Evolutionary conservation across 2,329 filamentous ascomycete species (phyloP), one percentile per base, ranked within the genome.

Genomic region (Nannizzia gypsea): DNA sequence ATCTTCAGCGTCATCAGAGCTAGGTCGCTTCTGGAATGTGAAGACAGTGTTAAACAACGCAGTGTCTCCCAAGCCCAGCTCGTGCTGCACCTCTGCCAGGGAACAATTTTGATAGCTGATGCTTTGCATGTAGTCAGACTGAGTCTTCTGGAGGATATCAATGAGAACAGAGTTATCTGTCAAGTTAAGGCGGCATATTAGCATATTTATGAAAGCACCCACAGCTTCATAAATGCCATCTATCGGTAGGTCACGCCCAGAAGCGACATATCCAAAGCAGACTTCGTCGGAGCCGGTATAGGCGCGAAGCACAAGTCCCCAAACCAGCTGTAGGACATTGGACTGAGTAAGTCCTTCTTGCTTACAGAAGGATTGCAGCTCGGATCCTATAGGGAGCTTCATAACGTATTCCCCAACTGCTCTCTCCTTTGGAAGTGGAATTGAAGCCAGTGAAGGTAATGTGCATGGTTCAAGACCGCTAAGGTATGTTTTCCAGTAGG

Each of bases 241-340:
- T 34, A 76, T 67, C 13, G 71, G 67, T 11, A 71, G 68, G 46
- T 75, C 70, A 6, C 74, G 68, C 1, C 74, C 74, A 58, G 71
- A 72, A 20, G 74, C 69, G 2, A 71, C 74, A 55, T 72, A 71
- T 17, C 72, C 74, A 66, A 74, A 77, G 6, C 72, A 60, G 4
- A 75, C 69, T 59, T 76, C 72, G 56, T 74, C 67, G 9, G 69
- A 70, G 1, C 67, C 69, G 13, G 70, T 70, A 57, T 72, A 73
- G 4, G 65, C 66, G 6, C 70, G 67, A 1, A 74, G 62, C 3
- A 75, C 63, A 31, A 76, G 55, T 3, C 68, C 71, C 73, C 72
- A 75, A 17, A 73, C 72, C n/a, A 71, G 76, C 70, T 95, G 89
- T 24, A 83, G 79, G 0, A 88, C 64, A 0, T 86, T 80, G 6